Evolutionary conservation across 2,329 filamentous ascomycete species (phyloP), one percentile per base, ranked within the genome.

Genomic region (Hortaea werneckii): DNA sequence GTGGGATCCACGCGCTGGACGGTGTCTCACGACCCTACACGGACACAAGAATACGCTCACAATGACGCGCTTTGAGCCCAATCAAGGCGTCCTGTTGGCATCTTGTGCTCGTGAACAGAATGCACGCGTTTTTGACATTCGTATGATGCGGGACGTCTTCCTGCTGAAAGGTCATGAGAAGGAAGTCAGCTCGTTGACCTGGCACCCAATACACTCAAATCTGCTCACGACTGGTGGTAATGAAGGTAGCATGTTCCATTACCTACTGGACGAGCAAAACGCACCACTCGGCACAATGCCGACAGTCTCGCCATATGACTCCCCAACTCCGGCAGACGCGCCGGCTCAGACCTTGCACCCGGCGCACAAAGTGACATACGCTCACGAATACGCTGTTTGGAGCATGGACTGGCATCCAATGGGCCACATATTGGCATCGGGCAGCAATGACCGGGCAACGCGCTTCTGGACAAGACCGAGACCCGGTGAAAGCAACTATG

Each of bases 21-120:
- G 88, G 38, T 95, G 88, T 63, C 73, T 98, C 45, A 95, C 90
- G 0, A 96, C 90, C 0, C 78, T 98, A 3, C 89, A 95, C 65
- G 90, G 88, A 38, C 92, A 96, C 67, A 98, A 98, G 66, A 96
- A 95, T 63, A 94, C 88, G 34, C 89, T 98, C 58, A 92, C 88
- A 39, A 92, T 92, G 62, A 94, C 89, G 0, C 70, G 84, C 40
- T 98, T 98, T 61, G 92, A 95, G 63, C 83, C 83, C 43, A 82
- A 86, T 7, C 83, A 86, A 59, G 89, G 87, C 29, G 77, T 83
- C 53, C 83, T 94, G 50, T 77, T 98, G 41, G 92, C 90, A 32
- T 95, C 92, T 0, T 94, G 88, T 29, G 92, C 89, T 38, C 79
- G 92, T 62, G 92, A 98, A 60, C 87, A 94, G 64, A 94, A 87